These are phyloP conservation scores for Tremellales sp. DNA, from an alignment of 1,284 basidiomycete species.

Conservation along the genomic window DNA sequence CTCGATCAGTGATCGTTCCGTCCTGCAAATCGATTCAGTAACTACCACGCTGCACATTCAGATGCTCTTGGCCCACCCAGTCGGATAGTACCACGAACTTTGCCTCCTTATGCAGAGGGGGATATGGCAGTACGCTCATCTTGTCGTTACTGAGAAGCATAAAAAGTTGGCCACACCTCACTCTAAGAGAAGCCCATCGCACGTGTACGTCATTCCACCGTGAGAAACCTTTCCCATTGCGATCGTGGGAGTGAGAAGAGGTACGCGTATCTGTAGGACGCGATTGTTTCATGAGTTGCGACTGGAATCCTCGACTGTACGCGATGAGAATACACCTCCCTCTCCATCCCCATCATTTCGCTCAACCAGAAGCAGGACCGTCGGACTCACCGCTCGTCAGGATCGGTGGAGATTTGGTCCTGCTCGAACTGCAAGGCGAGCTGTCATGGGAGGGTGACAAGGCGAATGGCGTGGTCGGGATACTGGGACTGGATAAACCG, in stretches of 20 bases:
- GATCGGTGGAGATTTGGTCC: slow-evolving; percentile 42
- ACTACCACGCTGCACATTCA: slow-evolving; percentile 27
- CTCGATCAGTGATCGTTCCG: slow-evolving; percentile 83
- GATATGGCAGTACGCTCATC: slow-evolving; percentile 60
- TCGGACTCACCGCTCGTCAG: slow-evolving; percentile 33
- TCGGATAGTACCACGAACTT: slow-evolving; percentile 82
- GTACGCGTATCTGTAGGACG: too few species aligned
- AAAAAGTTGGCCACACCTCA: too few species aligned
- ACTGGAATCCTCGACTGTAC: too few species aligned
- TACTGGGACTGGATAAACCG: slow-evolving; percentile 45
- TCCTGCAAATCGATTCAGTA: slow-evolving; percentile 53
- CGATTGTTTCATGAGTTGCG: too few species aligned
- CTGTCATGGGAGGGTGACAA: slow-evolving; percentile 54
- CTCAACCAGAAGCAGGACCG: slow-evolving; percentile 11
- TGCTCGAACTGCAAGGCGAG: slow-evolving; percentile 50
- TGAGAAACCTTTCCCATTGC: too few species aligned
- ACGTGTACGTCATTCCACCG: too few species aligned
- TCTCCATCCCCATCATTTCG: slow-evolving; percentile 37
- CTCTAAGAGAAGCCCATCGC: too few species aligned
- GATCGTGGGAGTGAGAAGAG: too few species aligned
- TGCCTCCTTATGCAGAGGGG: slow-evolving; percentile 71
- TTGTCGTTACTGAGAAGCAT: background rate
- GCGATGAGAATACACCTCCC: slow-evolving; percentile 47
- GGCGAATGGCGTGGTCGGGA: slow-evolving; percentile 39
- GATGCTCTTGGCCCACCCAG: slow-evolving; percentile 60